Evolutionary conservation across 73 alveolate genomes (phyloP).

Genomic region (Tetrahymena borealis): DNA sequence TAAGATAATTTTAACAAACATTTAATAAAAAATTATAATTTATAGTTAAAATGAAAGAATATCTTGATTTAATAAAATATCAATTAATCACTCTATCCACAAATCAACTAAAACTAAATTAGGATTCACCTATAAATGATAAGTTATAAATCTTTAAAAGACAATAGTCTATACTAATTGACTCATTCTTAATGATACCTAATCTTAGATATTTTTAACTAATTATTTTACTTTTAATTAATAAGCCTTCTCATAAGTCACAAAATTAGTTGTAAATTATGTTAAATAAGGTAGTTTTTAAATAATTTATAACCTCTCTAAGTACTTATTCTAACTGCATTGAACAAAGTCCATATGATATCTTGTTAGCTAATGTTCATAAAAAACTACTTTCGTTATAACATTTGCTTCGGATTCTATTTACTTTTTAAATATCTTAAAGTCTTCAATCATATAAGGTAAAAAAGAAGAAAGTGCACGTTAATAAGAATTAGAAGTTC

Average conservation of each 20-base stretch:
- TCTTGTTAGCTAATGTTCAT: background rate
- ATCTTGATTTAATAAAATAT: no score
- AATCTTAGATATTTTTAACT: no score
- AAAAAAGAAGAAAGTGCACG: background rate
- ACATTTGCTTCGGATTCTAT: background rate
- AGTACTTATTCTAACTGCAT: background rate
- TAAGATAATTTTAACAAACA: no score
- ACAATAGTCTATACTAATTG: no score
- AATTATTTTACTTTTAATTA: background rate
- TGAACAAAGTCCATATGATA: background rate
- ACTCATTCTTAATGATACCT: no score
- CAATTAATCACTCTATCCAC: no score
- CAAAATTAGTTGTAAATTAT: background rate
- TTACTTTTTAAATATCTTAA: background rate
- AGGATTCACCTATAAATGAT: no score
- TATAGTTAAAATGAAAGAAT: no score
- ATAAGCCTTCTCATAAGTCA: background rate
- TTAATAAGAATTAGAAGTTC: background rate
- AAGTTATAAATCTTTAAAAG: no score
- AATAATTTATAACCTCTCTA: background rate
- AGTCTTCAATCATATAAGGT: background rate
- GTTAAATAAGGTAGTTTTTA: background rate
- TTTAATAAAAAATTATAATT: no score
- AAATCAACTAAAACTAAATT: no score
- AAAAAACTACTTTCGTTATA: background rate